Conservation (phyloP, 1,284 basidiomycete genomes). For the Ceratobasidium papillatum region DNA sequence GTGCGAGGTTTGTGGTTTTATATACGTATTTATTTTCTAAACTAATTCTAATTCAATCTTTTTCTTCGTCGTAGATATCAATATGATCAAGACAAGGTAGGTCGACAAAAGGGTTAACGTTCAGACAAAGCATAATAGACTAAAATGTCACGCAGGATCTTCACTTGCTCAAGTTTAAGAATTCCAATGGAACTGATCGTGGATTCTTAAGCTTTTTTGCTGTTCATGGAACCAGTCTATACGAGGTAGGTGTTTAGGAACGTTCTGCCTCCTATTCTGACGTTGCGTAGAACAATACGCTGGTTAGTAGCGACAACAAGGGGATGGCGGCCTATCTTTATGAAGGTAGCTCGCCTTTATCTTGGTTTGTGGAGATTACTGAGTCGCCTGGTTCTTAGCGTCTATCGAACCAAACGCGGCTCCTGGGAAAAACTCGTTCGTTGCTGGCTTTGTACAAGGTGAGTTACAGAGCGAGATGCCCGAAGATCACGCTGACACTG, state of each 20-base stretch:
- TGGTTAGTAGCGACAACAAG: slow-evolving; percentile 80
- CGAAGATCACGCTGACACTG: background rate
- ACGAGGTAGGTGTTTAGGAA: slow-evolving; percentile 59
- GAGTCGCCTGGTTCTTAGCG: slow-evolving; percentile 53
- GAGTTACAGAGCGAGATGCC: slow-evolving; percentile 45
- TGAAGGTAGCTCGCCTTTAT: slow-evolving; percentile 60
- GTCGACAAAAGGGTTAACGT: background rate
- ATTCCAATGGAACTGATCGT: slow-evolving; percentile 62
- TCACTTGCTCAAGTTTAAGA: slow-evolving; percentile 70
- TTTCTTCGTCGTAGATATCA: slow-evolving; percentile 53
- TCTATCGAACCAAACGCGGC: slow-evolving; percentile 67
- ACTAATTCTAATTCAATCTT: background rate
- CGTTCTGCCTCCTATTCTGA: background rate
- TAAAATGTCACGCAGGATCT: slow-evolving; percentile 54
- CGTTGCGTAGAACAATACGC: slow-evolving; percentile 70
- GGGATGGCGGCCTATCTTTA: slow-evolving; percentile 83
- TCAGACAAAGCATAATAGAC: background rate
- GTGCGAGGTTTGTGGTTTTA: slow-evolving; percentile 57
- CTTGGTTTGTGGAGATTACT: background rate
- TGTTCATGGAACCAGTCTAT: slow-evolving; percentile 82
- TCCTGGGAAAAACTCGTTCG: slow-evolving; percentile 74
- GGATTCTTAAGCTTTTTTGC: slow-evolving; percentile 80
- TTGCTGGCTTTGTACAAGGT: slow-evolving; percentile 82
- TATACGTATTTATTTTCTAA: background rate
- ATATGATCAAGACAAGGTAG: slow-evolving; percentile 71